Base-by-base conservation (phyloP, 2,329 filamentous ascomycete species). In the Didymella pomorum region DNA sequence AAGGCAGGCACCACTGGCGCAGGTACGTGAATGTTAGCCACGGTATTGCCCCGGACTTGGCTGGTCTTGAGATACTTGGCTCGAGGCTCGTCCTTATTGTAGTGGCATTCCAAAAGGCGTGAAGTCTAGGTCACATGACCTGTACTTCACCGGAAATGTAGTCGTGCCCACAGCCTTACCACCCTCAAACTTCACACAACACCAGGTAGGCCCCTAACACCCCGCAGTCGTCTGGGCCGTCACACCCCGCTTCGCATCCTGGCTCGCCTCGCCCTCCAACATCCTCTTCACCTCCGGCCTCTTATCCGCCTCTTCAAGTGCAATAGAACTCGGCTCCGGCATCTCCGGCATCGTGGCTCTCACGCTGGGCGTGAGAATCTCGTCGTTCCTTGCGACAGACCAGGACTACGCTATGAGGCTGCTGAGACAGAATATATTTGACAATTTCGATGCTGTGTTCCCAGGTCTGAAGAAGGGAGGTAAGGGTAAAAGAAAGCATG, bases 301-400 rank as follows among this genome's bases (percentile, higher is more conserved):
- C 49, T 80, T 94, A 8, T 76, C 80, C 23, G 59, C 80, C 0
- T 67, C 79, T 2, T 87, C 90, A 5, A 80, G 6, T 81, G 93
- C 20, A 81, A 81, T 97, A 54, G 95, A 98, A 72, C 86, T 99
- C 6, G 95, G 95, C 42, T 93, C 92, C 74, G 95, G 95, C 52
- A 89, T 96, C 54, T 91, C 93, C 0, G 92, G 89, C 18, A 82
- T 98, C 33, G 85, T 93, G 31, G 92, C 89, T 3, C 80, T 95
- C 35, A 80, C 86, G 7, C 78, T 97, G 12, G 84, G 85, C 2
- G 84, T 86, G 1, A 79, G 79, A 3, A 82, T 96, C 18, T 63
- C 71, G 6, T 81, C 81, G 58, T 96, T 95, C 73, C 82, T 93
- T 43, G 87, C 95, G 44, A 97, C 93, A 0, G 95, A 99, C 75